phyloP scores from a whole-genome alignment of 2,329 filamentous ascomycete species.

The Paecilomyces variotii region DNA sequence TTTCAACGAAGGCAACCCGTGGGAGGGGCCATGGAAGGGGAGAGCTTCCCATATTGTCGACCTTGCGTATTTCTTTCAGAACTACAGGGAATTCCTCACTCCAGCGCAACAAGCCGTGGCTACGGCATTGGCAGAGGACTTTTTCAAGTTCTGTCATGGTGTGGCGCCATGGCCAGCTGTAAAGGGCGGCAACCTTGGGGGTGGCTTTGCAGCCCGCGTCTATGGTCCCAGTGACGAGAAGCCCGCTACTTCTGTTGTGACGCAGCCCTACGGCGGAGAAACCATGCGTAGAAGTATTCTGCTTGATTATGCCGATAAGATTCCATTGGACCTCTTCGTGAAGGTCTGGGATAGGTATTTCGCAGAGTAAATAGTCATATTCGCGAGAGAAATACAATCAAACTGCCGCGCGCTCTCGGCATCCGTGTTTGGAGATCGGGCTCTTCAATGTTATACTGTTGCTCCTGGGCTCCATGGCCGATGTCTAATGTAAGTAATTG shows the following conservation, averaged over 20 bases:
- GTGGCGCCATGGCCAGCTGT: constrained; percentile 23
- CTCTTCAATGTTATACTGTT: too few relatives aligned
- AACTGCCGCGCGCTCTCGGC: neutral
- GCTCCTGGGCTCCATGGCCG: too few relatives aligned
- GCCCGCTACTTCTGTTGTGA: constrained; percentile 3
- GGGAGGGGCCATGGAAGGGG: constrained; percentile 36
- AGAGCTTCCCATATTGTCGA: constrained; percentile 39
- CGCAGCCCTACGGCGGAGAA: constrained; percentile 13
- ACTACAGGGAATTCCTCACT: constrained; percentile 34
- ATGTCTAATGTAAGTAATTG: too few relatives aligned
- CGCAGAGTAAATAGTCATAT: neutral
- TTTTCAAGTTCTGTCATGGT: constrained; percentile 34
- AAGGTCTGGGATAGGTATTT: constrained; percentile 10
- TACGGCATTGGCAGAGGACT: constrained; percentile 26
- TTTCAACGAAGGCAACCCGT: constrained; percentile 43
- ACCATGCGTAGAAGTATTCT: constrained; percentile 15
- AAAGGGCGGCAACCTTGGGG: constrained; percentile 7
- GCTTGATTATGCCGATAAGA: constrained; percentile 14
- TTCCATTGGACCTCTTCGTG: constrained; percentile 17
- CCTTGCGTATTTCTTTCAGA: constrained; percentile 39
- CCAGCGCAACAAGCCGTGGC: constrained; percentile 23
- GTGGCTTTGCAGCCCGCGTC: constrained; percentile 15
- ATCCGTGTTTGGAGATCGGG: neutral
- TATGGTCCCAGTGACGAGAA: constrained; percentile 17
- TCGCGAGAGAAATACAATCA: neutral